Evolutionary conservation across 2,329 filamentous ascomycete genomes (phyloP).

Genomic region (Botrytis porri): DNA sequence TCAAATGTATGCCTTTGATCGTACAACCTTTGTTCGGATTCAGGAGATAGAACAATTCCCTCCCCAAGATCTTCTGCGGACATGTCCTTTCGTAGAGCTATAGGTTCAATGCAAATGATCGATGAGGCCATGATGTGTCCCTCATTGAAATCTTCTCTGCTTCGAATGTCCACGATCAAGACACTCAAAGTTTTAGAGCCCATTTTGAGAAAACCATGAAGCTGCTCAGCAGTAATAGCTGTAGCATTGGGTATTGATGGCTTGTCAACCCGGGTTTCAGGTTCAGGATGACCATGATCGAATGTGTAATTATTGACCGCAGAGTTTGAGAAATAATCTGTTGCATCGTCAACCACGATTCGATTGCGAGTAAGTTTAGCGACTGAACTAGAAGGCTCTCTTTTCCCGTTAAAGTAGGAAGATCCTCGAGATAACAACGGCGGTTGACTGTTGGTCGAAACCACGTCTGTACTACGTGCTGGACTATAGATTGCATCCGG

Average conservation of each 20-base stretch:
- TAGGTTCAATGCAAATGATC: constrained; percentile 87
- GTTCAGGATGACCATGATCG: constrained; percentile 13
- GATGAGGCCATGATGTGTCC: constrained; percentile 84
- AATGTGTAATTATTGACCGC: constrained; percentile 20
- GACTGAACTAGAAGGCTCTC: constrained; percentile 31
- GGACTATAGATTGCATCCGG: constrained; percentile 40
- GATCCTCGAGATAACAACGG: constrained; percentile 32
- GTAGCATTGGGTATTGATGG: constrained; percentile 26
- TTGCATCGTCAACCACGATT: constrained; percentile 23
- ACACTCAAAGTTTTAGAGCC: constrained; percentile 56
- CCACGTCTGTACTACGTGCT: constrained; percentile 32
- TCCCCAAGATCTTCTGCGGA: constrained; percentile 62
- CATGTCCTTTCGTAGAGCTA: constrained; percentile 66
- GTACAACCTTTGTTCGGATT: constrained; percentile 74
- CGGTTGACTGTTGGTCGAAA: constrained; percentile 29
- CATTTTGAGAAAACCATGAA: constrained; percentile 66
- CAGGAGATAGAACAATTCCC: constrained; percentile 66
- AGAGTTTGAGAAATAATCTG: constrained; percentile 31
- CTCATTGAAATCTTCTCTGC: constrained; percentile 75
- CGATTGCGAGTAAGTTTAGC: constrained; percentile 31
- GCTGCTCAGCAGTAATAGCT: constrained; percentile 52
- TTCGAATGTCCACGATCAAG: constrained; percentile 81
- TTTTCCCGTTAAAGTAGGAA: constrained; percentile 29
- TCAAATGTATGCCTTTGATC: constrained; percentile 73
- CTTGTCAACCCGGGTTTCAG: neutral